A percentile compares a stretch with the other conserved stretches of the same genome.
Conservation (phyloP, 345 rosid species). For the Eucalyptus coolabah region DNA sequence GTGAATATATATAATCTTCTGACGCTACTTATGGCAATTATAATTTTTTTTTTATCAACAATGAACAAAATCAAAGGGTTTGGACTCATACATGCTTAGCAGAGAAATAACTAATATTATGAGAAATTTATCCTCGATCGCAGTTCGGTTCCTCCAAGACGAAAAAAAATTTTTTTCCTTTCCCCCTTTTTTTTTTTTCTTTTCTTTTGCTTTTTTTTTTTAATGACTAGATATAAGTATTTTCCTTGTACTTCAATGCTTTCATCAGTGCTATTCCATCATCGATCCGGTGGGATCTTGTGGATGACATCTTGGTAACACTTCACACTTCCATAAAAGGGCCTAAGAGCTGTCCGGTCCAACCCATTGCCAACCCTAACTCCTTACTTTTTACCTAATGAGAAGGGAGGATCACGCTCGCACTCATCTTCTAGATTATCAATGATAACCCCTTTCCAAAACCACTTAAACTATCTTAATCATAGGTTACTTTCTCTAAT, state of each 20-base stretch:
- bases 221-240: background rate
- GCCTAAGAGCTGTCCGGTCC: constrained; percentile 20
- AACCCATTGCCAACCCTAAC: constrained; percentile 16
- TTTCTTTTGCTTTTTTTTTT: background rate
- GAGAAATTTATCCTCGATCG: background rate
- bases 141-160: too few relatives aligned
- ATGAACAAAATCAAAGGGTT: background rate
- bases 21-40: background rate
- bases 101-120: background rate
- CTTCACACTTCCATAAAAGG: constrained; percentile 1
- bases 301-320: constrained; percentile 15
- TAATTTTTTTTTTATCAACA: background rate
- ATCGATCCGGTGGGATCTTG: background rate
- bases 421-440: background rate
- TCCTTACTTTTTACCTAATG: background rate
- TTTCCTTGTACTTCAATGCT: background rate
- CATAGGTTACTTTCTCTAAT: background rate
- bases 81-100: background rate
- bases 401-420: background rate
- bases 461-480: background rate
- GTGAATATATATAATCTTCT: background rate
- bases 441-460: background rate
- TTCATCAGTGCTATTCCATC: background rate
- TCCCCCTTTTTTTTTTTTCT: background rate
- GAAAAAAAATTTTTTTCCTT: too few relatives aligned